Conservation (phyloP, 352 stramenopile genomes). For the Pythium graminicola region DNA sequence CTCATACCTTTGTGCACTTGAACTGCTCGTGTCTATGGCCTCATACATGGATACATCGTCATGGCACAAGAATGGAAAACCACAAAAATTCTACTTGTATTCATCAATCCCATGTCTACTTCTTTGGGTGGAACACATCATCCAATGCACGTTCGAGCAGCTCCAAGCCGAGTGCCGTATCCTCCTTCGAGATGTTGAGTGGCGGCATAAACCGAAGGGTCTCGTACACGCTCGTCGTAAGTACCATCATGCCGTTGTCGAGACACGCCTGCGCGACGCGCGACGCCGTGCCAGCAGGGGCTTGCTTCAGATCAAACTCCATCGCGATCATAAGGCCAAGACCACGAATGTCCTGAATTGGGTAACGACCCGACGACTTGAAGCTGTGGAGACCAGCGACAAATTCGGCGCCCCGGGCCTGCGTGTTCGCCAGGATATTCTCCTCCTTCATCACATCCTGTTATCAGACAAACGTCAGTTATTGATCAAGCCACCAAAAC, state of each 20-base stretch:
- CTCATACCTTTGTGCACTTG: no score
- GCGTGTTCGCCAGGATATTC: slow-evolving; percentile 82
- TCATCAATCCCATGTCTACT: no score
- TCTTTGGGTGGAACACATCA: slow-evolving; percentile 29
- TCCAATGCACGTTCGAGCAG: slow-evolving; percentile 46
- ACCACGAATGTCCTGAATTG: slow-evolving; percentile 85
- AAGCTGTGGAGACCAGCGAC: slow-evolving; percentile 64
- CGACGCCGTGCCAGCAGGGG: slow-evolving; percentile 51
- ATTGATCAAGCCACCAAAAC: no score
- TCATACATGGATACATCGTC: neutral
- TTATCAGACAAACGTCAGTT: slow-evolving; percentile 1
- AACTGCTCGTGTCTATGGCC: no score
- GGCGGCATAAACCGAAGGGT: slow-evolving; percentile 91
- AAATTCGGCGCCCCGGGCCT: slow-evolving; percentile 59
- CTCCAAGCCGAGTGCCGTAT: slow-evolving; percentile 30
- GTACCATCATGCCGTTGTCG: slow-evolving; percentile 84
- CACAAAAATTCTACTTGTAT: no score
- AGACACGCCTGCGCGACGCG: slow-evolving; percentile 79
- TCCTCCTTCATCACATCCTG: slow-evolving; percentile 87
- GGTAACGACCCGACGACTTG: slow-evolving; percentile 65
- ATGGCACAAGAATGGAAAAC: neutral
- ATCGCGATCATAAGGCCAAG: slow-evolving; percentile 91
- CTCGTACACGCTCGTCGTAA: slow-evolving; percentile 90
- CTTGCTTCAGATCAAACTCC: slow-evolving; percentile 77
- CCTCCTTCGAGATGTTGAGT: slow-evolving; percentile 80